Evolutionary conservation across 1,139 yeast species (phyloP).

Genomic region (Protomyces pachydermus): DNA sequence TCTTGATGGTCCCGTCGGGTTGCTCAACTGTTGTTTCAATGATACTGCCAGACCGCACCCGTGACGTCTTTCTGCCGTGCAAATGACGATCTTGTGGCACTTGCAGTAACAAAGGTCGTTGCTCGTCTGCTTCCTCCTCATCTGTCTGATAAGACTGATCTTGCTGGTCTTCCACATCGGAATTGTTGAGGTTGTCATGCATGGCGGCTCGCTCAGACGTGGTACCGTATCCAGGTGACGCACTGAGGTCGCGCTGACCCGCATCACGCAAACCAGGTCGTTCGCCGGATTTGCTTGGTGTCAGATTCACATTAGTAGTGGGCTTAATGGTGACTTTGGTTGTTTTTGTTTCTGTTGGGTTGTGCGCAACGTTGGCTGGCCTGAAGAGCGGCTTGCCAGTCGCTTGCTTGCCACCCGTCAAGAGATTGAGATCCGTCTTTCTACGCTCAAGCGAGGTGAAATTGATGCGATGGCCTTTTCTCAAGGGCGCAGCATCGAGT

Average conservation of each 20-base stretch:
- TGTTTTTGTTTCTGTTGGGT: conserved; percentile 19
- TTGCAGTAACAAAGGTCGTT: not conserved
- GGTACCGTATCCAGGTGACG: conserved; percentile 11
- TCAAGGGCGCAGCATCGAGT: conserved; percentile 6
- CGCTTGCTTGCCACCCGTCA: not conserved
- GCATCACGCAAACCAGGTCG: conserved; percentile 20
- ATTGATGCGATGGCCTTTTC: conserved; percentile 24
- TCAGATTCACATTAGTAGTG: not conserved
- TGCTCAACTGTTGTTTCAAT: conserved; percentile 21
- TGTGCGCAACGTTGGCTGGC: conserved; percentile 20
- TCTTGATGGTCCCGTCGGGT: conserved; percentile 17
- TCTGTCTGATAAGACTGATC: not conserved
- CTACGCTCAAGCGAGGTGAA: conserved; percentile 18
- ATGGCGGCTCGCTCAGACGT: conserved; percentile 12
- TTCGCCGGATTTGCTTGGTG: not conserved
- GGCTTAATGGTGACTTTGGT: conserved; percentile 23
- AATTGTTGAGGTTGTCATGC: conserved; percentile 15
- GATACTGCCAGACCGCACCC: conserved; percentile 21
- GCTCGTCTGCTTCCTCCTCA: not conserved
- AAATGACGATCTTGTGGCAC: not conserved
- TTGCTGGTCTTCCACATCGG: not conserved
- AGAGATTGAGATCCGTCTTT: not conserved
- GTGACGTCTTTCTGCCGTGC: not conserved
- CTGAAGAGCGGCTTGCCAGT: conserved; percentile 10
- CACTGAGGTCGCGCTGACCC: conserved; percentile 12